Evolutionary conservation across 1,284 basidiomycete genomes (phyloP).

Genomic region (Volvariella volvacea): DNA sequence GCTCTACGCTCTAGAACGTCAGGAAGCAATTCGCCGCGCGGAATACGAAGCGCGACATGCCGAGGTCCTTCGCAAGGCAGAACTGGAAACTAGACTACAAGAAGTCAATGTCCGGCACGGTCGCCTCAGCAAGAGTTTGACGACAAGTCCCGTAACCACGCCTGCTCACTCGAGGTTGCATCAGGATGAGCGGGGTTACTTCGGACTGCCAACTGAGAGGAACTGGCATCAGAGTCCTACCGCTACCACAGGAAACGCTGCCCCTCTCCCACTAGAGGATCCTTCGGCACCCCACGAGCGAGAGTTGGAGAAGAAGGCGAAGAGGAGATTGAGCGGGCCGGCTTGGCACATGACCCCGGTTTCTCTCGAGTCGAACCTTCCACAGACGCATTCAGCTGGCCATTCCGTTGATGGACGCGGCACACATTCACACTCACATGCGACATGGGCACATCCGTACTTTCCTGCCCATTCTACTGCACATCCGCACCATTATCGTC

Average conservation of each 20-base stretch:
- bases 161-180: conserved; percentile 28
- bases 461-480: conserved; percentile 16
- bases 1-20: conserved; percentile 78
- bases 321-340: conserved; percentile 43
- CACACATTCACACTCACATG: conserved; percentile 18
- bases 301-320: conserved; percentile 23
- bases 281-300: conserved; percentile 6
- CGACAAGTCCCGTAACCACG: conserved; percentile 59
- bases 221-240: conserved; percentile 17
- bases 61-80: conserved; percentile 75
- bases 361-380: conserved; percentile 16
- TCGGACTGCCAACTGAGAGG: conserved; percentile 34
- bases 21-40: conserved; percentile 76
- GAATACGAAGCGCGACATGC: conserved; percentile 80
- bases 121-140: conserved; percentile 58
- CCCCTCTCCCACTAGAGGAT: neutral
- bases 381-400: conserved; percentile 36
- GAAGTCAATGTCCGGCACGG: conserved; percentile 16
- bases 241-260: conserved; percentile 12
- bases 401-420: conserved; percentile 32
- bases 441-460: conserved; percentile 34
- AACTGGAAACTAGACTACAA: conserved; percentile 55
- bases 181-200: conserved; percentile 32
- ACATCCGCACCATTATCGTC: conserved; percentile 23
- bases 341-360: conserved; percentile 37